Percentiles rank a stretch among this genome's conserved stretches.
Conservation (phyloP, 1,284 basidiomycete species). For the Rhodotorula mucilaginosa region DNA sequence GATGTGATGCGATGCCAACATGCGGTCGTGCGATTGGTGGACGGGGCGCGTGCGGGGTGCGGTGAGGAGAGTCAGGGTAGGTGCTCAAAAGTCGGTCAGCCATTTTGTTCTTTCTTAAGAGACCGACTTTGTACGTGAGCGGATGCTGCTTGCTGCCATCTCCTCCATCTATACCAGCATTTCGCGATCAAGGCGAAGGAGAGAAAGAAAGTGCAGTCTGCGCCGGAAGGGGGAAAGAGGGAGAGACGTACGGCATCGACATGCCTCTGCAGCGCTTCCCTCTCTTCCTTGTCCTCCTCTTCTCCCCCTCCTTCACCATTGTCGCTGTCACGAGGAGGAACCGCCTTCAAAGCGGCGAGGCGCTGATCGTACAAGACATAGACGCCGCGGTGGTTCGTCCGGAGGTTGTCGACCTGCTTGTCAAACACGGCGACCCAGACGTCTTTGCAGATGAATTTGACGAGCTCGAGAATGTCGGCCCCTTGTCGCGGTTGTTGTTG, state of each 20-base stretch:
- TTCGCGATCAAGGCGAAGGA: too few species aligned
- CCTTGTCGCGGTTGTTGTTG: not conserved
- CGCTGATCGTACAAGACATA: constrained; percentile 42
- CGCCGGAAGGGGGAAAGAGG: not conserved
- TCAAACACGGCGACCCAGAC: constrained; percentile 43
- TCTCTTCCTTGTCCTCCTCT: constrained; percentile 14
- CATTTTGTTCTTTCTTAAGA: too few species aligned
- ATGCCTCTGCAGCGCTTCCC: not conserved
- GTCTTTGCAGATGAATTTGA: constrained; percentile 47
- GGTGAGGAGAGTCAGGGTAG: too few species aligned
- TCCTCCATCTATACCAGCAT: too few species aligned
- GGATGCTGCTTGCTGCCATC: too few species aligned
- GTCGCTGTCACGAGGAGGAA: not conserved
- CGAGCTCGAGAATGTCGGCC: constrained; percentile 39
- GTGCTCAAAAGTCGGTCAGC: too few species aligned
- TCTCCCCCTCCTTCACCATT: not conserved
- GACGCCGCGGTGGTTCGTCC: constrained; percentile 45
- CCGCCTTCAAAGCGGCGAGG: constrained; percentile 23
- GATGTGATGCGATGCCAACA: too few species aligned
- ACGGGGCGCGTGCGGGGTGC: too few species aligned
- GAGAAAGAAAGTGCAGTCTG: too few species aligned
- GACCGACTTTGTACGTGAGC: too few species aligned
- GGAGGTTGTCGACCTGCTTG: constrained; percentile 46
- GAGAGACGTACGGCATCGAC: not conserved
- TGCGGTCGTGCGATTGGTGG: too few species aligned